These are phyloP conservation scores for Tilletia setariae DNA, from an alignment of 1,284 basidiomycete species.

Conservation along the genomic window DNA sequence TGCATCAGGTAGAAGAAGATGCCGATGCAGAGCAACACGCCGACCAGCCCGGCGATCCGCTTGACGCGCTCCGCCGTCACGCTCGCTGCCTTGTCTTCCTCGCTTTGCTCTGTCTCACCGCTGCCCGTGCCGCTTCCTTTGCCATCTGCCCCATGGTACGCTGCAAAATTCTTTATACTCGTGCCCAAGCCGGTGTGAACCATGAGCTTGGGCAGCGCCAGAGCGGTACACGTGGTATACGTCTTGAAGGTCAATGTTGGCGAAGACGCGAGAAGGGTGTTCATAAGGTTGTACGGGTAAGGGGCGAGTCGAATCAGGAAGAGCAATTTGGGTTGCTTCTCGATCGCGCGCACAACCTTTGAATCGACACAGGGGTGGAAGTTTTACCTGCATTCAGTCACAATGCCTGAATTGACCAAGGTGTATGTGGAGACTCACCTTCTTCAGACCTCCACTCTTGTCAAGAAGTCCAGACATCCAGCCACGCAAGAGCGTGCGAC, in stretches of 20 bases:
- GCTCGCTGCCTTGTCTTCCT: slow-evolving; percentile 32
- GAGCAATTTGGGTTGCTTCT: slow-evolving; percentile 74
- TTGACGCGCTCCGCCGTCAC: slow-evolving; percentile 60
- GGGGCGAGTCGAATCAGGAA: slow-evolving; percentile 76
- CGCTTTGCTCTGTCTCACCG: slow-evolving; percentile 31
- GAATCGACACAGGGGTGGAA: neutral
- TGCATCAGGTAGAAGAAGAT: slow-evolving; percentile 75
- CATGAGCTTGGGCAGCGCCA: slow-evolving; percentile 79
- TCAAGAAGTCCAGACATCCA: slow-evolving; percentile 70
- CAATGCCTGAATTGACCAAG: too few species aligned
- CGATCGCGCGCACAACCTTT: slow-evolving; percentile 75
- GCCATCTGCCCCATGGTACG: slow-evolving; percentile 59
- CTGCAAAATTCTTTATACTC: slow-evolving; percentile 75
- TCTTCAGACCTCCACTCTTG: slow-evolving; percentile 55
- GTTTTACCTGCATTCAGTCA: too few species aligned
- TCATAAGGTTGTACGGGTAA: slow-evolving; percentile 73
- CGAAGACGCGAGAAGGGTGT: slow-evolving; percentile 78
- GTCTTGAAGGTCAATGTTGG: slow-evolving; percentile 75
- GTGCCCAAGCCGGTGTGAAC: slow-evolving; percentile 78
- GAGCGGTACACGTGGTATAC: slow-evolving; percentile 73
- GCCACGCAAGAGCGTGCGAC: slow-evolving; percentile 68
- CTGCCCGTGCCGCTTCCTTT: neutral
- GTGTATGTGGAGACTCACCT: slow-evolving; percentile 20
- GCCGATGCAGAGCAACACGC: slow-evolving; percentile 69
- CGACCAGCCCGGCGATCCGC: slow-evolving; percentile 67